Evolutionary conservation across 2,329 filamentous ascomycete species (phyloP).

Genomic region (Penicillium concentricum): DNA sequence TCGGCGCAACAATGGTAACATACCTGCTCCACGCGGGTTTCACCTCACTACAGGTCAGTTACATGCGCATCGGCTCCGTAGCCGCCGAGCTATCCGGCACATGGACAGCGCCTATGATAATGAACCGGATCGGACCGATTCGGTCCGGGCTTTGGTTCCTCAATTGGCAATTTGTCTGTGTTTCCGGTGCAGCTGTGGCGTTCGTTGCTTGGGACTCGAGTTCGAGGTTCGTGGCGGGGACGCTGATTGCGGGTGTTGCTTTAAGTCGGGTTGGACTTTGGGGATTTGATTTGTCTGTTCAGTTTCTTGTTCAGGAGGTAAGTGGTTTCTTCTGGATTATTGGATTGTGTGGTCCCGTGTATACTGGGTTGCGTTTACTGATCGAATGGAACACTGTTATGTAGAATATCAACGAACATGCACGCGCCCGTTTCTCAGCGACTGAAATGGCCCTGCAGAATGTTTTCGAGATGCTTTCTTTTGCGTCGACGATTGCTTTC

Average conservation of each 20-base stretch:
- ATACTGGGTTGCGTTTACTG: not conserved
- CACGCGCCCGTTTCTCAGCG: constrained; percentile 67
- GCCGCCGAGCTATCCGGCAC: constrained; percentile 56
- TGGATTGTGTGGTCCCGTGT: too few species aligned
- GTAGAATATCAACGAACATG: constrained; percentile 55
- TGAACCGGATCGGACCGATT: constrained; percentile 56
- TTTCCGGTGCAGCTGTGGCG: constrained; percentile 48
- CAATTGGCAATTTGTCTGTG: constrained; percentile 63
- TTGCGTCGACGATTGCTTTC: constrained; percentile 64
- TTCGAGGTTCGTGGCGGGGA: constrained; percentile 44
- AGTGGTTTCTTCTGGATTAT: not conserved
- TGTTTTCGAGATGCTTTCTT: constrained; percentile 67
- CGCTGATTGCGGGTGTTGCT: constrained; percentile 52
- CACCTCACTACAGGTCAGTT: constrained; percentile 48
- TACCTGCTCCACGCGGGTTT: constrained; percentile 54
- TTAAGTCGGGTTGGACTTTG: constrained; percentile 61
- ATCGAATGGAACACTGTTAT: not conserved
- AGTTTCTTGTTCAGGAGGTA: constrained; percentile 63
- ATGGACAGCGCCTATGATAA: constrained; percentile 51
- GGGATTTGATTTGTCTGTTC: constrained; percentile 61
- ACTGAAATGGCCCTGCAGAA: constrained; percentile 69
- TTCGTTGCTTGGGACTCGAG: constrained; percentile 15
- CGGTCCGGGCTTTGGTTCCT: constrained; percentile 70
- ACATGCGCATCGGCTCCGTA: constrained; percentile 49
- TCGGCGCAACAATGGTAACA: constrained; percentile 56